A percentile compares a stretch with the other conserved stretches of the same genome.
phyloP scores from a whole-genome alignment of 345 rosid species.

The Eucalyptus lansdowneana region DNA sequence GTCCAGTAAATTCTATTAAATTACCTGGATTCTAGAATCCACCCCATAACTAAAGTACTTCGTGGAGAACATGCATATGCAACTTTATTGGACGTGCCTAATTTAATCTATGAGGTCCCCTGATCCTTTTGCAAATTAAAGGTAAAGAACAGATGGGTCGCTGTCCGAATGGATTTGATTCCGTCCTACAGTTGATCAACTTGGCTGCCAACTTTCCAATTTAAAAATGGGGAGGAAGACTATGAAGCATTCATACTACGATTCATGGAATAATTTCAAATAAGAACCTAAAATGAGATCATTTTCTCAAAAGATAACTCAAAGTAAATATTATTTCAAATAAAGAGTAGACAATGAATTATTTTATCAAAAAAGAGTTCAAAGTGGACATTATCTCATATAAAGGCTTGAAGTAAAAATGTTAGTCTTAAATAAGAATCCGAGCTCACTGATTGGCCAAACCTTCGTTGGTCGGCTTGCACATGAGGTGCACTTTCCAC shows the following conservation, averaged over 20 bases:
- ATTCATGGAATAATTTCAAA: neutral
- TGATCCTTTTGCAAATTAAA: neutral
- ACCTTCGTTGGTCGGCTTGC: neutral
- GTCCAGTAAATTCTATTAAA: neutral
- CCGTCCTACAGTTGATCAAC: neutral
- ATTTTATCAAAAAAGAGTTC: neutral
- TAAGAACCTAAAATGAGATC: neutral
- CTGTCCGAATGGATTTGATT: neutral
- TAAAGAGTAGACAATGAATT: neutral
- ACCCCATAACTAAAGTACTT: neutral
- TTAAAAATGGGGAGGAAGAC: neutral
- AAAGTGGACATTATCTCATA: neutral
- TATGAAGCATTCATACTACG: neutral
- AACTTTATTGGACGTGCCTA: neutral
- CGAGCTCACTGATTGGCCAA: neutral
- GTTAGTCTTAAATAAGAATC: neutral
- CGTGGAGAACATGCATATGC: neutral
- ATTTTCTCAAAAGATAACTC: neutral
- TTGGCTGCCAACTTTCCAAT: neutral
- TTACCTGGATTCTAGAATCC: neutral
- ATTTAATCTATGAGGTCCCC: neutral
- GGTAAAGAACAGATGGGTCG: neutral
- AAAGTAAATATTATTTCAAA: neutral
- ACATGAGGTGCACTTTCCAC: neutral
- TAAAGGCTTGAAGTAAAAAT: neutral